Evolutionary conservation across 139 green algal genomes (phyloP).

Genomic region (Chlamydomonas schloesseri): DNA sequence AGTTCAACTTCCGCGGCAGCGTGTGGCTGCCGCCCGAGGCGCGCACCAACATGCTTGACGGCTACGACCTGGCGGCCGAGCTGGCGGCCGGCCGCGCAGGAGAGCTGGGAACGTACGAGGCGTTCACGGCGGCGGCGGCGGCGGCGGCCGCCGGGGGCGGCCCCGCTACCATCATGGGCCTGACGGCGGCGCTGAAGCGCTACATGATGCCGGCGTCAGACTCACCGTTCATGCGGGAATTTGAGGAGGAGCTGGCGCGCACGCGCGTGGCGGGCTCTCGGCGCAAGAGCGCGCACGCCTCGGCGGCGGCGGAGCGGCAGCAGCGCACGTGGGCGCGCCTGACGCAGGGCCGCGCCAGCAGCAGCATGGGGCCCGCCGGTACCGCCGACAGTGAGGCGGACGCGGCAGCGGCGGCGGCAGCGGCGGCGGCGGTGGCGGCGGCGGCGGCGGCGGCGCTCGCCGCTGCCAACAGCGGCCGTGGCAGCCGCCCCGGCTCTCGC

Average conservation of each 20-base stretch:
- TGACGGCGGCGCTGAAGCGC: too few species aligned
- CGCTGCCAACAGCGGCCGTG: too few species aligned
- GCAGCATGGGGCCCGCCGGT: background rate
- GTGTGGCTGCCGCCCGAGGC: constrained; percentile 32
- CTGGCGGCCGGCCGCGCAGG: constrained; percentile 5
- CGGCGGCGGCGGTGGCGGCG: background rate
- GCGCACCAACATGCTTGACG: constrained; percentile 33
- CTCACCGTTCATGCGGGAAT: constrained; percentile 18
- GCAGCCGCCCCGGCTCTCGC: background rate
- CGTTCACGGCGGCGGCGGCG: background rate
- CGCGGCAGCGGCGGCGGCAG: background rate
- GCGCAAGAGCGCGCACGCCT: too few species aligned
- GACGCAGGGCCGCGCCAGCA: constrained; percentile 1
- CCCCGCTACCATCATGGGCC: too few species aligned
- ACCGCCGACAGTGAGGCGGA: background rate
- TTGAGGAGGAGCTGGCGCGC: constrained; percentile 41
- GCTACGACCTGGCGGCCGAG: constrained; percentile 42
- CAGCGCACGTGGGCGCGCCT: background rate
- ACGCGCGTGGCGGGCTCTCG: background rate
- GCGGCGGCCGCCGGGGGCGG: too few species aligned
- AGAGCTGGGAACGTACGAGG: background rate
- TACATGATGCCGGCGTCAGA: background rate
- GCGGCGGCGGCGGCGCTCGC: background rate
- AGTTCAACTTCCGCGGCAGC: constrained; percentile 31
- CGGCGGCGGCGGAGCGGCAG: background rate